phyloP scores from a whole-genome alignment of 2,329 filamentous ascomycete genomes.

The Trichoderma semiorbis region DNA sequence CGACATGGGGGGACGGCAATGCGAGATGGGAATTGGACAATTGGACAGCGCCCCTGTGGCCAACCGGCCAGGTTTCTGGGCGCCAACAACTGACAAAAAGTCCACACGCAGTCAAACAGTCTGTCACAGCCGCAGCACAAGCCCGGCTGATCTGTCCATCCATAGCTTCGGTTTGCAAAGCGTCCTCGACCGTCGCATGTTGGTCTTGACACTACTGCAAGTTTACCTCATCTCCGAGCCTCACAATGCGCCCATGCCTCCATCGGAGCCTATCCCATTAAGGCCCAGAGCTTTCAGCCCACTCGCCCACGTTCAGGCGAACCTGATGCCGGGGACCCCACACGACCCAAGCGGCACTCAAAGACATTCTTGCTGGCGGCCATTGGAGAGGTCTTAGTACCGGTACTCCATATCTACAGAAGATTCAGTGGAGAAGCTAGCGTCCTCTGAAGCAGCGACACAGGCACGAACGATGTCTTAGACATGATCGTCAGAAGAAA shows the following conservation, averaged over 20 bases:
- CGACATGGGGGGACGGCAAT: conserved; percentile 1
- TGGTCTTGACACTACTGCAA: not conserved
- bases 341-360: not conserved
- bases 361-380: conserved; percentile 10
- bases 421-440: not conserved
- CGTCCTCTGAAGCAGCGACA: not conserved
- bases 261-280: not conserved
- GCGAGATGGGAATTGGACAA: conserved; percentile 15
- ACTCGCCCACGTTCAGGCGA: not conserved
- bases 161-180: not conserved
- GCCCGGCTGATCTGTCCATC: not conserved
- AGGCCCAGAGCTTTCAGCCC: not conserved
- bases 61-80: conserved; percentile 3
- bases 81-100: conserved; percentile 8
- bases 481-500: not conserved
- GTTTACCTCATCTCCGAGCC: not conserved
- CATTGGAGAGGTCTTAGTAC: conserved; percentile 1
- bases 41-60: not conserved
- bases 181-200: not conserved
- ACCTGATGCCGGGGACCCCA: conserved; percentile 16
- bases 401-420: not conserved
- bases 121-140: not conserved
- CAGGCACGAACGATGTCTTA: conserved; percentile 7
- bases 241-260: not conserved
- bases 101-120: not conserved